Base-by-base conservation (phyloP, 176 grass and related monocot genomes). In the Eleusine coracana region DNA sequence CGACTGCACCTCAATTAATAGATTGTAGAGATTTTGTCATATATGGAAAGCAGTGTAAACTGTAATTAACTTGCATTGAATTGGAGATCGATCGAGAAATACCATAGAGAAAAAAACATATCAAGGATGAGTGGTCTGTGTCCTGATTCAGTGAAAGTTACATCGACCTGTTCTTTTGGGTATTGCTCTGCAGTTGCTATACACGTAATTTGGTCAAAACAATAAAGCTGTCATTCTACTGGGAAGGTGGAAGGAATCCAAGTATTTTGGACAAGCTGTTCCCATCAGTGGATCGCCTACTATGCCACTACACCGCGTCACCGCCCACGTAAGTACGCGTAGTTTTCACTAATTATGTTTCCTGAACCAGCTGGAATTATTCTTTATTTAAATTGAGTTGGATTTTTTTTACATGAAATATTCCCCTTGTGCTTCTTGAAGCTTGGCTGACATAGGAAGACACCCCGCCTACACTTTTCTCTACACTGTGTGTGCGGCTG, bases 231-330 rank as follows among this genome's bases (percentile, higher is more conserved):
- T 73, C 44, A 73, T 4, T 73, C 27, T 51, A 48, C 13, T 73
- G 70, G 70, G 70, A 14, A 51, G 14, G 14, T 73, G 45, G 45
- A 73, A 73, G 70, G 48, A 73, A 34, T 73, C 70, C 62, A 66
- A 66, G 62, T 66, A 66, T 36, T 66, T 36, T 36, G 62, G 62
- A 60, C 21, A 60, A 31, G 29, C 62, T 36, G 12, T 66, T 36
- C 62, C 62, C 5, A 4, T 66, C 11, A 66, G 62, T 12, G 62
- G 62, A 66, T 66, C 27, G 28, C 62, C 62, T 66, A 66, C 62
- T 66, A 66, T 1, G 62, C 12, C 14, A 54, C 71, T 5, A 73
- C n/a, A n/a, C n/a, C n/a, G n/a, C n/a, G n/a, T n/a, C 25, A 52
- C 71, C 71, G 8, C 71, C 46, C 31, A 52, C 23, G 71, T 71